Evolutionary conservation across 805 yeast species (phyloP), one percentile per base, ranked within the genome.

Genomic region (Hanseniaspora meyeri): DNA sequence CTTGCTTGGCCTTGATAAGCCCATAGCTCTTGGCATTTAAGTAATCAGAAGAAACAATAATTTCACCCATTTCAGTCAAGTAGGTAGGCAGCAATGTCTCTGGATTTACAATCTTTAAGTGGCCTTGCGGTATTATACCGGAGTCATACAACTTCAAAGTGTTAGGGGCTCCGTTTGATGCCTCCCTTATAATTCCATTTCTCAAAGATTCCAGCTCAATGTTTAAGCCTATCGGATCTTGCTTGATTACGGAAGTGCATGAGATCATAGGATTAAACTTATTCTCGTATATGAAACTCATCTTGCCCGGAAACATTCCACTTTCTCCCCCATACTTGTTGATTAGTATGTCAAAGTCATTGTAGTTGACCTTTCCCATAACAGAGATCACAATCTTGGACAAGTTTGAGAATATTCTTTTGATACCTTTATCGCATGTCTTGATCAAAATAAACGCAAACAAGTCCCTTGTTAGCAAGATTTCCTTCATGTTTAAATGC

Each of bases 1-100:
- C 51, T 1, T 62, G 63, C 8, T 55, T 54, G 24, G 46, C 54
- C 31, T 36, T 31, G 10, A 77, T 74, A 42, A 80, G 78, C 9
- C 34, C 37, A 65, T 81, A 83, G 7, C 80, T 78, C 12, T 74
- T 67, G 32, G 81, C 83, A 62, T 85, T 89, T 0, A 91, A 95
- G 60, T 88, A 95, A 0, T 95, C 85, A 60, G 86, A 80, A 14
- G 29, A 14, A 1, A 91, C 95, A 97, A 97, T 93, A 42, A 93
- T 88, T 70, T 93, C 99, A 37, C 99, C 99, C 67, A 80, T 82
- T 68, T 93, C 98, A 8, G 97, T 97, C 52, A 82, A 83, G 58
- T 78, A 80, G 65, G 98, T 91, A 12, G 89, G 72, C 55, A 74
- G 72, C 47, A 77, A 69, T 0, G 97, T 91, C 65, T 93, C 97